Base-by-base conservation (phyloP, 805 yeast genomes). In the Starmera dryadoides region DNA sequence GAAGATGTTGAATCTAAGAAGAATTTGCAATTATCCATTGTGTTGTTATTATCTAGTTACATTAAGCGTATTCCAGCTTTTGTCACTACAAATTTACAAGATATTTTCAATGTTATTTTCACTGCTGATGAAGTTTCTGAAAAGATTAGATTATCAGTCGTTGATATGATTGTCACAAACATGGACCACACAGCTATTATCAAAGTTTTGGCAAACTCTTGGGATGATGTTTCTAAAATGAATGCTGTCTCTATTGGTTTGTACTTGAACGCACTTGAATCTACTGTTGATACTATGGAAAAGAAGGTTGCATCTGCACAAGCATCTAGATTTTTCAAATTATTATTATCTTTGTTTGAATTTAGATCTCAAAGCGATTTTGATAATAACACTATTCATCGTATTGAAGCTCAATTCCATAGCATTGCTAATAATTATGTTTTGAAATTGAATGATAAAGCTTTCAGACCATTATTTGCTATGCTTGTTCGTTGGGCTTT, bases 401-500 rank as follows among this genome's bases (percentile, higher is more conserved):
- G 95, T 49, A 76, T 91, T 46, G 98, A 91, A 57, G 71, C 87
- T 16, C 73, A 82, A 10, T 76, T 83, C 55, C 82, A 84, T 50
- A 67, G 73, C 30, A 76, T 88, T 56, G 89, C 85, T 17, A 77
- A 91, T 47, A 68, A 68, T 19, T 81, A 79, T 49, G 94, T 91
- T 16, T 73, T 93, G 81, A 89, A 91, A 62, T 73, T 93, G 63
- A 93, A 93, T 58, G 98, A 93, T 59, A 87, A 86, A 64, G 76
- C 81, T 18, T 93, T 93, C 72, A 77, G 97, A 56, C 98, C 98
- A 16, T 67, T 86, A 55, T 93, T 93, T 63, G 91, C 89, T 6
- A 69, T 81, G 20, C 68, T 87, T 50, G 88, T 84, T 11, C 77
- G 88, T 58, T 93, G 98, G 98, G 94, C 96, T 2, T 75, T 86